Evolutionary conservation across 2,329 filamentous ascomycete species (phyloP).

Genomic region (Fonsecaea erecta): DNA sequence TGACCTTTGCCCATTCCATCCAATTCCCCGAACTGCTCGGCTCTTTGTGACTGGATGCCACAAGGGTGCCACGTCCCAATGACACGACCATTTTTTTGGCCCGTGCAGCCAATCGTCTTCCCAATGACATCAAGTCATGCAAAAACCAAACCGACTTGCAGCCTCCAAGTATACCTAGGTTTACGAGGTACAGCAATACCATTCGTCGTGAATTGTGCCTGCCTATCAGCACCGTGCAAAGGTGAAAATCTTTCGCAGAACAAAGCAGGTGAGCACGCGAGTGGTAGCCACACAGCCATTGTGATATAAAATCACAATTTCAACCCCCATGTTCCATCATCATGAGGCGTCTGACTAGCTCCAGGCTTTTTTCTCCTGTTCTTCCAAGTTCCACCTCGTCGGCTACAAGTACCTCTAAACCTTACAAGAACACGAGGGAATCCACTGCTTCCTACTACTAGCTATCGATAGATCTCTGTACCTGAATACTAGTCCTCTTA

Average conservation of each 20-base stretch:
- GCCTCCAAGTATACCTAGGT: neutral
- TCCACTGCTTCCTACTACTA: slow-evolving; percentile 11
- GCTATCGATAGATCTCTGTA: slow-evolving; percentile 15
- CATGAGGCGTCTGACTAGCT: slow-evolving; percentile 15
- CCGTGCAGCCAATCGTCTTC: slow-evolving; percentile 1
- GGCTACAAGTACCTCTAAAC: neutral
- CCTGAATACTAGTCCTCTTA: slow-evolving; percentile 4
- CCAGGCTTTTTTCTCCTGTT: neutral
- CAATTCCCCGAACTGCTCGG: neutral
- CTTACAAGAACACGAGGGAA: slow-evolving; percentile 1
- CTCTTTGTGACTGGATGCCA: slow-evolving; percentile 6
- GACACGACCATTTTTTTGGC: slow-evolving; percentile 10
- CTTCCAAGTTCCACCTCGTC: neutral
- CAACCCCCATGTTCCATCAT: slow-evolving; percentile 13
- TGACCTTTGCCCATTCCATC: slow-evolving; percentile 10
- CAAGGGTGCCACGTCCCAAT: neutral
- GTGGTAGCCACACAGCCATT: slow-evolving; percentile 9
- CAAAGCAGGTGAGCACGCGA: slow-evolving; percentile 31
- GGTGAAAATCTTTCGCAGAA: slow-evolving; percentile 21
- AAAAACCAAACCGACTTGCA: neutral
- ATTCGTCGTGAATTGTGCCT: slow-evolving; percentile 3
- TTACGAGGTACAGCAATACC: neutral
- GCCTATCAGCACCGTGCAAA: slow-evolving; percentile 11
- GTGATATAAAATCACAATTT: slow-evolving; percentile 13
- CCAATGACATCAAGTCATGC: slow-evolving; percentile 14